These are phyloP conservation scores for Coniochaeta sp. DNA, from an alignment of 2,329 filamentous ascomycete species.

Conservation along the genomic window DNA sequence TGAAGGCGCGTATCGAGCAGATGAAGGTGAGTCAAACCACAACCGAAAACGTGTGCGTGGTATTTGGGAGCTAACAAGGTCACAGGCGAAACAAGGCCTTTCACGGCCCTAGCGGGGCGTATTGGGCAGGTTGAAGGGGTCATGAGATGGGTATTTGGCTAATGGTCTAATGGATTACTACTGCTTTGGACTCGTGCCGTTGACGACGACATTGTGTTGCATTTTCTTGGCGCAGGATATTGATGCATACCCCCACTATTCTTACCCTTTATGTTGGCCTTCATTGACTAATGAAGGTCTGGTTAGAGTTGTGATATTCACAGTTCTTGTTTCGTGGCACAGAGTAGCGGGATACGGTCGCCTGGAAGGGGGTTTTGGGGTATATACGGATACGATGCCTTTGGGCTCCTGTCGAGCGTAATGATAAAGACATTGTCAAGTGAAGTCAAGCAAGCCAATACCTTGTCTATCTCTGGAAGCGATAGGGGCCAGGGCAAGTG, in stretches of 20 bases:
- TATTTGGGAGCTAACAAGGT: background rate
- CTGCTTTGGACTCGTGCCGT: background rate
- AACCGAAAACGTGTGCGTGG: too few relatives aligned
- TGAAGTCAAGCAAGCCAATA: too few relatives aligned
- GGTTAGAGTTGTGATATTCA: too few relatives aligned
- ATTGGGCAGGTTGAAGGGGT: background rate
- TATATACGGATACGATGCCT: too few relatives aligned
- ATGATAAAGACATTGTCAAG: too few relatives aligned
- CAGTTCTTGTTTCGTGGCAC: background rate
- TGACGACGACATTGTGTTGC: background rate
- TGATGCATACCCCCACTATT: background rate
- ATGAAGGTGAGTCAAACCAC: constrained; percentile 79
- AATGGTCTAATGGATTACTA: background rate
- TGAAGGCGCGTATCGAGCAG: constrained; percentile 96
- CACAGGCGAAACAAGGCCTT: constrained; percentile 1
- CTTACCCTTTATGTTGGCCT: background rate
- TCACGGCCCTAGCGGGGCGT: constrained; percentile 1
- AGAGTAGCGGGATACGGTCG: background rate
- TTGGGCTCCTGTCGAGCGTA: too few relatives aligned
- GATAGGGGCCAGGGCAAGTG: too few relatives aligned
- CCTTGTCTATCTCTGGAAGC: too few relatives aligned
- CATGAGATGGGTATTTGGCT: background rate
- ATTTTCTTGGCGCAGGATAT: constrained; percentile 1
- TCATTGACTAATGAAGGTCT: background rate
- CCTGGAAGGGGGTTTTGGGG: too few relatives aligned